These are phyloP conservation scores for Mucor racemosus DNA, from an alignment of 371 early-diverging fungal genomes.

Conservation along the genomic window DNA sequence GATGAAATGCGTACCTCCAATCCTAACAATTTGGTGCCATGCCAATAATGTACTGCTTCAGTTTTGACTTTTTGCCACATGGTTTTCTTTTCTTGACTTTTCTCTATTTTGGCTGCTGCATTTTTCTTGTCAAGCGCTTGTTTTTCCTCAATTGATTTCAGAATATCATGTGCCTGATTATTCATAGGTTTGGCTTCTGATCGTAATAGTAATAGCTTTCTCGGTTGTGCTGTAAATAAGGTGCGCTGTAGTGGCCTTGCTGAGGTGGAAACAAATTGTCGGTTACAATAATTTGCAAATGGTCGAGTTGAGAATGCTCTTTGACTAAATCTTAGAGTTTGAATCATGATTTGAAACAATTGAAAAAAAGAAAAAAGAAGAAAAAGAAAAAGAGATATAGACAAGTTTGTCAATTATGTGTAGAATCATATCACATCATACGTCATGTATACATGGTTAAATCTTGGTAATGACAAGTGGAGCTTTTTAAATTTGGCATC, in stretches of 20 bases:
- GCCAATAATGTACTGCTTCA: constrained; percentile 92
- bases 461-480: neutral
- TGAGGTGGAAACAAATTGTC: neutral
- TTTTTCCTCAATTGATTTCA: constrained; percentile 36
- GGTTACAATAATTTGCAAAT: neutral
- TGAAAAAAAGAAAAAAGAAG: neutral
- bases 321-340: neutral
- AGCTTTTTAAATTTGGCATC: neutral
- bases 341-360: neutral
- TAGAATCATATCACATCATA: neutral
- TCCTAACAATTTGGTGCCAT: constrained; percentile 90
- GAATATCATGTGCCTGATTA: constrained; percentile 33
- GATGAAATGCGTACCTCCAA: constrained; percentile 87
- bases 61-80: constrained; percentile 81
- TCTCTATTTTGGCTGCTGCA: neutral
- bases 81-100: constrained; percentile 62
- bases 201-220: neutral
- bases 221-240: neutral
- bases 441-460: neutral
- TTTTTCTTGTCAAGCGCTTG: constrained; percentile 4
- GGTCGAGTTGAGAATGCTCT: neutral
- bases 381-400: neutral
- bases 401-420: neutral
- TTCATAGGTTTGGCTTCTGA: neutral
- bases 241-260: neutral